Base-by-base conservation (phyloP, 2,329 filamentous ascomycete genomes). In the Clarireedia sp. region DNA sequence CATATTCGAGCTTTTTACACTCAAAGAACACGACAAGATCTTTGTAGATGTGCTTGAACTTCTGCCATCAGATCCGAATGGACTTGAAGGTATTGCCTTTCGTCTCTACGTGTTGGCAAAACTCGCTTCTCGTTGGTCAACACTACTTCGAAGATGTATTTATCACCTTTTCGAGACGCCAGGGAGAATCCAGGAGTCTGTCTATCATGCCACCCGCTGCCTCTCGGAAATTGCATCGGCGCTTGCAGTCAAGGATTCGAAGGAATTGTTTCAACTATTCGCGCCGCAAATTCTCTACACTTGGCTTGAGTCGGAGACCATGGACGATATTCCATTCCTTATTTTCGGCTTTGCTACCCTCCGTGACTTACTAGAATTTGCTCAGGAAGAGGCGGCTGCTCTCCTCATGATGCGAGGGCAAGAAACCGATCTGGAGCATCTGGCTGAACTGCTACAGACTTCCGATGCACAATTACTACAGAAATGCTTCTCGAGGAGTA, bases 161-260 rank as follows among this genome's bases (percentile, higher is more conserved):
- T 99, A 96, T 68, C 87, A 94, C 69, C 90, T 97, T 21, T 96
- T 97, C 63, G 94, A 97, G 69, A 90, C 87, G 0, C 88, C 91
- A 1, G 89, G 87, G 1, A 83, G 83, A 55, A 81, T 95, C 14
- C 72, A 78, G 3, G 71, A 74, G 10, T 86, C 87, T 6, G 75
- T 78, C 19, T 73, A 76, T 19, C 87, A 96, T 71, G 91, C 92
- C 1, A 81, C 80, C 54, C 79, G 79, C 51, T 95, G 89, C 63
- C 75, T 96, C 44, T 68, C 70, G 4, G 75, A 79, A 12, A 83
- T 96, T 33, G 82, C 91, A 3, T 71, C 69, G 12, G 76, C 78
- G 0, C 78, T 96, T 36, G 72, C 77, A 0, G 77, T 97, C 21
- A 70, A 77, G 23, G 81, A 82, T 45, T 77, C 90, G 0, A 81